Conservation (phyloP, 805 yeast genomes). For the Ogataea neopini region DNA sequence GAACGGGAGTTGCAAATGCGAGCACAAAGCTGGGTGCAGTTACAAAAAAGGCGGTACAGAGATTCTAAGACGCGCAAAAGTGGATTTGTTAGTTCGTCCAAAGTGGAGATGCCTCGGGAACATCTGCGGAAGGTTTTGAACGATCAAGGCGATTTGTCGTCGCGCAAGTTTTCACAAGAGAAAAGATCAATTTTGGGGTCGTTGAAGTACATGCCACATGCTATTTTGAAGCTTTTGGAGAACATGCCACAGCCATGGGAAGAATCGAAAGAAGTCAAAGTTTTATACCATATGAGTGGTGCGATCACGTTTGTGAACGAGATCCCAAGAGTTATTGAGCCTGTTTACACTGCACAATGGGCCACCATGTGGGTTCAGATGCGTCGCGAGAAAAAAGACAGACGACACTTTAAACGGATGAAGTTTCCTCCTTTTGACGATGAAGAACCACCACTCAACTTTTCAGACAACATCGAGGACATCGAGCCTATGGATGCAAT, state of each 20-base stretch:
- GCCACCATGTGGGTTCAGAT: slow-evolving; percentile 88
- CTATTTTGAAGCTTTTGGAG: slow-evolving; percentile 82
- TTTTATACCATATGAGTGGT: slow-evolving; percentile 86
- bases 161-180: slow-evolving; percentile 76
- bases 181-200: slow-evolving; percentile 89
- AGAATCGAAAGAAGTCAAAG: slow-evolving; percentile 77
- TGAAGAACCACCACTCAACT: slow-evolving; percentile 90
- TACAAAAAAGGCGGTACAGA: slow-evolving; percentile 60
- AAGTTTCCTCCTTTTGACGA: slow-evolving; percentile 96
- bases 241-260: slow-evolving; percentile 99
- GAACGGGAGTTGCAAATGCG: slow-evolving; percentile 39
- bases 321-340: slow-evolving; percentile 87
- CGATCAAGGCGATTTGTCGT: slow-evolving; percentile 83
- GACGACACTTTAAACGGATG: slow-evolving; percentile 87
- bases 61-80: slow-evolving; percentile 37
- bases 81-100: slow-evolving; percentile 57
- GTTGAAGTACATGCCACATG: slow-evolving; percentile 93
- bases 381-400: slow-evolving; percentile 92
- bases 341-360: slow-evolving; percentile 94
- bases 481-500: slow-evolving; percentile 74
- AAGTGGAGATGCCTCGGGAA: slow-evolving; percentile 89
- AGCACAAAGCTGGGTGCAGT: slow-evolving; percentile 58
- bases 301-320: slow-evolving; percentile 96
- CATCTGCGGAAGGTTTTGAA: slow-evolving; percentile 82
- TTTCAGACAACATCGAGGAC: slow-evolving; percentile 76